These are phyloP conservation scores for Theobroma cacao DNA, from an alignment of 345 rosid genomes.

Conservation along the genomic window DNA sequence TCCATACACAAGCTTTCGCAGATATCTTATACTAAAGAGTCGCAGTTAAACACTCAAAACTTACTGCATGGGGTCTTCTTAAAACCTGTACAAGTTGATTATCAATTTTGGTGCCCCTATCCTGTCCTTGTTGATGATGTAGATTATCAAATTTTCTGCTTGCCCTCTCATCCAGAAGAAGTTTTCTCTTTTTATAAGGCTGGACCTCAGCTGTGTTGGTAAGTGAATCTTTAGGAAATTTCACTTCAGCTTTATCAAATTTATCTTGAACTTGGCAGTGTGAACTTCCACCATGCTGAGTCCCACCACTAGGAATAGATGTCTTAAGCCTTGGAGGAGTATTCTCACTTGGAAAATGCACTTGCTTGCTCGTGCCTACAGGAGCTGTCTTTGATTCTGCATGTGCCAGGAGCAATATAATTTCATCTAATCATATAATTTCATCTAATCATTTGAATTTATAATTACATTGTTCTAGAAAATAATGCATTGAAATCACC, in stretches of 20 bases:
- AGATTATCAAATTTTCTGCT: slow-evolving; percentile 1
- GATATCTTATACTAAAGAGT: not conserved
- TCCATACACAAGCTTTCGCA: not conserved
- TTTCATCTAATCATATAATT: slow-evolving; percentile 15
- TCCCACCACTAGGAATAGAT: not conserved
- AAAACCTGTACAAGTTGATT: slow-evolving; percentile 20
- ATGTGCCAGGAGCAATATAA: not conserved
- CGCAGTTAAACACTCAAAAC: not conserved
- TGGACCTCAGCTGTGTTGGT: slow-evolving; percentile 18
- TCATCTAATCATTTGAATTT: slow-evolving; percentile 6
- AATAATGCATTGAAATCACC: slow-evolving; percentile 2
- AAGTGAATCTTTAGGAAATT: slow-evolving; percentile 9
- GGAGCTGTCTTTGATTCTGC: slow-evolving; percentile 24
- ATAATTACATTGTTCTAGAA: not conserved
- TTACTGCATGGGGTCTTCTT: slow-evolving; percentile 30
- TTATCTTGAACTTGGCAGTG: slow-evolving; percentile 12
- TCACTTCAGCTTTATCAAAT: slow-evolving; percentile 19
- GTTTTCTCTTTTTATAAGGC: slow-evolving; percentile 41
- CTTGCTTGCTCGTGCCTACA: slow-evolving; percentile 16
- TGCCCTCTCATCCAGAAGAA: slow-evolving; percentile 16
- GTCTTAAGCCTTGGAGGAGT: slow-evolving; percentile 9
- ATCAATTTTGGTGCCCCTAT: slow-evolving; percentile 15
- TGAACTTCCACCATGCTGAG: not conserved
- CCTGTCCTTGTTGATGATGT: slow-evolving; percentile 19
- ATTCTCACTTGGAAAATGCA: slow-evolving; percentile 16